Evolutionary conservation across 495 filamentous ascomycete species (phyloP), one percentile per base, ranked within the genome.

Genomic region (Penicillium waksmanii): DNA sequence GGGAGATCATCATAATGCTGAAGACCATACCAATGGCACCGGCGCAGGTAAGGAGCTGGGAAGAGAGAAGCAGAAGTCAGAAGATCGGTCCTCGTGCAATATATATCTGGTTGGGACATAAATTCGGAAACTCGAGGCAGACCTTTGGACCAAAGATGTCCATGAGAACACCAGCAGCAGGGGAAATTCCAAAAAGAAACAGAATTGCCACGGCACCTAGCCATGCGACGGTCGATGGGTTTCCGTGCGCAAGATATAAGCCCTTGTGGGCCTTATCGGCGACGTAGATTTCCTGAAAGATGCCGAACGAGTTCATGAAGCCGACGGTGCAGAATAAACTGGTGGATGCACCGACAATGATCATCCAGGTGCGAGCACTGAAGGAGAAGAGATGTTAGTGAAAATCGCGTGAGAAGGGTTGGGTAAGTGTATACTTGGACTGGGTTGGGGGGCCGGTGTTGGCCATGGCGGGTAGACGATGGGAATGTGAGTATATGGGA

Each of bases 211-310:
- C 57, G 1, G 85, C 84, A 2, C 84, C 85, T 13, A 90, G 78
- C 87, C 86, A 89, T 47, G 84, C 77, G 23, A 89, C 77, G 5
- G 79, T 69, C 40, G 82, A 84, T 27, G 79, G 64, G 0, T 79
- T 70, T 15, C 81, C 60, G 15, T 72, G 60, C 2, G 66, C 57
- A 2, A 90, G 78, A 19, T 17, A 7, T 0, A 44, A 10, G 17
- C 42, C 42, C 44, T 83, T 78, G 43, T 80, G 65, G 2, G 62
- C 61, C n/a, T 74, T 53, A 10, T 17, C 15, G 17, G n/a, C 15
- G 3, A 5, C 42, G 66, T 88, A 90, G 73, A 88, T 87, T 17
- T 82, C 73, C 60, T 86, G 71, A 60, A 89, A 90, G 13, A 84
- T 66, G 9, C 87, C 87, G 52, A 89, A 87, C 0, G 52, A 55